Evolutionary conservation across 176 grass and related monocot genomes (phyloP).

Genomic region (Lolium multiflorum): DNA sequence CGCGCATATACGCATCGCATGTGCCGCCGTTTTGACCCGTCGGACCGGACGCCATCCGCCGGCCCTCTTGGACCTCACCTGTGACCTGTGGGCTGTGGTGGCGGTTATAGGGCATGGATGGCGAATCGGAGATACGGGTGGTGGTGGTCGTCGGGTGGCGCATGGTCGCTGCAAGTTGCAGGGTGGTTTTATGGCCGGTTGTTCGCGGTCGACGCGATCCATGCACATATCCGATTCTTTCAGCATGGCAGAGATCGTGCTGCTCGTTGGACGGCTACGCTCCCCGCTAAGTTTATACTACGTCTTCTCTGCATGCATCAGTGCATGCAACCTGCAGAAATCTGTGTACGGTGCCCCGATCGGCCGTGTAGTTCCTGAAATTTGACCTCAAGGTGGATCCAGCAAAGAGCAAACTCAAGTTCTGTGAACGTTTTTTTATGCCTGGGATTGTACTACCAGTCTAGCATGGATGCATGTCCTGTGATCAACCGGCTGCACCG

Average conservation of each 20-base stretch:
- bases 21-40: conserved; percentile 15
- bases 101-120: background rate
- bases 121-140: background rate
- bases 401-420: too few species aligned
- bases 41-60: background rate
- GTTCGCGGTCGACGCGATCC: background rate
- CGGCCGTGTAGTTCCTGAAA: too few species aligned
- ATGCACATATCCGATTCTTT: background rate
- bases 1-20: background rate
- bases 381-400: too few species aligned
- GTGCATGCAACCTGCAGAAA: too few species aligned
- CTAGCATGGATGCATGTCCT: too few species aligned
- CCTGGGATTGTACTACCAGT: too few species aligned
- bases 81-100: background rate
- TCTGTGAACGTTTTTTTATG: too few species aligned
- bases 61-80: background rate
- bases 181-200: background rate
- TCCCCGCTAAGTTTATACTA: background rate
- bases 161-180: background rate
- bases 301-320: background rate
- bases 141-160: conserved; percentile 1
- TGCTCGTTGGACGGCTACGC: background rate
- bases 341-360: too few species aligned
- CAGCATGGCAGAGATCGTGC: background rate
- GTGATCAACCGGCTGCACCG: too few species aligned